Conservation (phyloP, 1,139 yeast genomes). For the Pichia inconspicua region DNA sequence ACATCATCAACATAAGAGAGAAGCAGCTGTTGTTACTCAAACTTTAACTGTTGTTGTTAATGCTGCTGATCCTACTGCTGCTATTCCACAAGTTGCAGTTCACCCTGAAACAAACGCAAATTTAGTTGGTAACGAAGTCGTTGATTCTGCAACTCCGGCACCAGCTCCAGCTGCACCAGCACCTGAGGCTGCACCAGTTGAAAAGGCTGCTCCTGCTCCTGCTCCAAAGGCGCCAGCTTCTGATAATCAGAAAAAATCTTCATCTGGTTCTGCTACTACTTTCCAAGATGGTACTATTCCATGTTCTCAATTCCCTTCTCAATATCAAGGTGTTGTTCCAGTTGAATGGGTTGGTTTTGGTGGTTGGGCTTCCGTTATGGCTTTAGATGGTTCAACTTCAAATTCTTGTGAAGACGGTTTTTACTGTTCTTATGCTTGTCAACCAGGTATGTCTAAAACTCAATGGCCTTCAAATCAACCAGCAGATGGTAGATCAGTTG, state of each 20-base stretch:
- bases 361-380: conserved; percentile 86
- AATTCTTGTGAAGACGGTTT: conserved; percentile 72
- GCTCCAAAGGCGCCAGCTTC: neutral
- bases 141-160: conserved; percentile 46
- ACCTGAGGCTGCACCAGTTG: neutral
- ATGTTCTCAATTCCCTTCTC: conserved; percentile 66
- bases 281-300: conserved; percentile 74
- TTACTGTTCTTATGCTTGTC: conserved; percentile 95
- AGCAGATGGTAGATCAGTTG: conserved; percentile 76
- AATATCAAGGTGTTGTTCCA: conserved; percentile 68
- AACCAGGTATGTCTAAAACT: conserved; percentile 93
- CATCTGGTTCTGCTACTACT: conserved; percentile 38
- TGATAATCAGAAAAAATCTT: conserved; percentile 13
- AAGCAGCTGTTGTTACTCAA: conserved; percentile 48
- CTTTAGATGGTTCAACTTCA: conserved; percentile 48
- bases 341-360: conserved; percentile 75
- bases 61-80: conserved; percentile 28
- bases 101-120: conserved; percentile 12
- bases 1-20: conserved; percentile 54
- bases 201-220: conserved; percentile 18
- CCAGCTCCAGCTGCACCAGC: conserved; percentile 14
- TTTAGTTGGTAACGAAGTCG: conserved; percentile 36
- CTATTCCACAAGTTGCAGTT: conserved; percentile 35
- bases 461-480: conserved; percentile 93
- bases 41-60: conserved; percentile 44